Evolutionary conservation across 495 filamentous ascomycete species (phyloP).

Genomic region (Lasiosphaeris hirsuta): DNA sequence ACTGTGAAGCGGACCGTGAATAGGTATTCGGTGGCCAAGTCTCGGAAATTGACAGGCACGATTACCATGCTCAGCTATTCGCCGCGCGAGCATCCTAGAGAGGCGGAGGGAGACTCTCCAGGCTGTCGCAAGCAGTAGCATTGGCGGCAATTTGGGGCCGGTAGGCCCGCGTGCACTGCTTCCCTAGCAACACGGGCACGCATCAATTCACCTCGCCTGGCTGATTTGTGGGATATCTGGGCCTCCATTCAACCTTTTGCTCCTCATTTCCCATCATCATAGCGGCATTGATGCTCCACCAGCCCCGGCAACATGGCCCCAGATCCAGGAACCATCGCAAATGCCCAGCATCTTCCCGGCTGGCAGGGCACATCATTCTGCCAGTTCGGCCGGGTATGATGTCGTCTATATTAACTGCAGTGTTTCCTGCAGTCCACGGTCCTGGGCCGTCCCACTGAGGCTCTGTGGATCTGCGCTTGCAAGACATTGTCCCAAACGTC

Average conservation of each 20-base stretch:
- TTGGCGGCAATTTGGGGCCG: constrained; percentile 22
- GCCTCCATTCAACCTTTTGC: neutral
- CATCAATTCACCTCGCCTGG: neutral
- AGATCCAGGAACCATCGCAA: constrained; percentile 15
- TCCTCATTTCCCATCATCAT: neutral
- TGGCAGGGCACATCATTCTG: neutral
- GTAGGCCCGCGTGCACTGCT: neutral
- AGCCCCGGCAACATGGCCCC: constrained; percentile 11
- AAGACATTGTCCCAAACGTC: neutral
- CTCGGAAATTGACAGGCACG: neutral
- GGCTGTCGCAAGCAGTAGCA: constrained; percentile 13
- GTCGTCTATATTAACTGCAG: constrained; percentile 23
- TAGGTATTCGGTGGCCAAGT: neutral
- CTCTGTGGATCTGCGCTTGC: constrained; percentile 14
- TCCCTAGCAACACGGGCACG: neutral
- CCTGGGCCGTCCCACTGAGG: neutral
- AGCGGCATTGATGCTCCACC: neutral
- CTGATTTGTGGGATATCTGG: constrained; percentile 22
- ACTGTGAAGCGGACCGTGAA: too few relatives aligned
- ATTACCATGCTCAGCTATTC: neutral
- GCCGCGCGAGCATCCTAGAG: neutral
- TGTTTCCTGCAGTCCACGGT: neutral
- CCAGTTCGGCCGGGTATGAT: constrained; percentile 6
- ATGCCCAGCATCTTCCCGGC: neutral
- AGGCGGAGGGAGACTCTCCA: constrained; percentile 28